Evolutionary conservation across 1,284 basidiomycete genomes (phyloP), one percentile per base, ranked within the genome.

Genomic region (Naganishia albida): DNA sequence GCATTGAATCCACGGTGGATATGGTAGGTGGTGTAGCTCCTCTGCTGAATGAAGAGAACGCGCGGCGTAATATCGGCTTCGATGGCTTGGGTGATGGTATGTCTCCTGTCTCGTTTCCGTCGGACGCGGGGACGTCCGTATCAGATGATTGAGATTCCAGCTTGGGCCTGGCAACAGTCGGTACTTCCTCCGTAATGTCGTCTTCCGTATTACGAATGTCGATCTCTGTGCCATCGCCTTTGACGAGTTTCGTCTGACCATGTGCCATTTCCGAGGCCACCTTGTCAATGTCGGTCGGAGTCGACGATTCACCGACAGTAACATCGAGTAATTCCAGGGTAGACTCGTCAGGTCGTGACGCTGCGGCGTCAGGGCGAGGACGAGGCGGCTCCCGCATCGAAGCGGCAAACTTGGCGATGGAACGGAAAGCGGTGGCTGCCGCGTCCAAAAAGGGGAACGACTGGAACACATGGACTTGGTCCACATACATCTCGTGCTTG

Each of bases 381-480:
- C 49, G 46, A 7, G 30, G 39, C 60, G 74, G 69, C 56, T 74
- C 72, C 53, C 76, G 71, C 52, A 84, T 81, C 38, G 83, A 80
- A 54, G 84, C 84, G 64, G 93, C 86, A 71, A 91, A 94, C 62
- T 86, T 82, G 23, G 86, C 85, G 77, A 90, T 86, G n/a, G 87
- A 85, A 68, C 84, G 76, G 77, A 93, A 91, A 0, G 93, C 88
- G 57, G 85, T 85, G 46, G 82, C 84, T 8, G 88, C 83, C 15
- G 87, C 85, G 13, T 87, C 84, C 23, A 93, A 82, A 78, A 92
- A 94, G 0, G 91, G 89, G 73, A 91, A 90, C 28, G 87, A 84
- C 74, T 95, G 93, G 75, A 96, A 96, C 25, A 95, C 90, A 72
- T 95, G 93, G 1, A 94, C 86, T 64, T 88, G 89, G 77, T 98